Conservation (phyloP, 2,329 filamentous ascomycete species). For the Fusarium tjaetaba region DNA sequence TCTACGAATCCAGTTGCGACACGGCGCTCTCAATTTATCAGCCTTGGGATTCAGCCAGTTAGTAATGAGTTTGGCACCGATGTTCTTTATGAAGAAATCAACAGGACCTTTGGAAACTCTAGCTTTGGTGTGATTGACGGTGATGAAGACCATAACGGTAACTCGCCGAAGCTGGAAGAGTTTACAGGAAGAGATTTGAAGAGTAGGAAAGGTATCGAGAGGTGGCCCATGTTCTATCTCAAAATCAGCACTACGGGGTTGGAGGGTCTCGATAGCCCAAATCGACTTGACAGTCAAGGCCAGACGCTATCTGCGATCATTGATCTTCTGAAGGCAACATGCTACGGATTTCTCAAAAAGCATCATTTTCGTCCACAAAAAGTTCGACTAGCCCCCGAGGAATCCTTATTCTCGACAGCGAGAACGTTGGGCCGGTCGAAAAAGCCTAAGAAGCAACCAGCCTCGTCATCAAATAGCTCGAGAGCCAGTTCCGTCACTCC, state of each 20-base stretch:
- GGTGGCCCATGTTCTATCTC: conserved; percentile 92
- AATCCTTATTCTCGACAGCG: conserved; percentile 41
- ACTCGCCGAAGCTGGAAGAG: conserved; percentile 54
- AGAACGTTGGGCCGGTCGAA: conserved; percentile 28
- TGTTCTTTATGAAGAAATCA: conserved; percentile 80
- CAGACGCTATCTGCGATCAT: conserved; percentile 58
- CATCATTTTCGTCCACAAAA: conserved; percentile 72
- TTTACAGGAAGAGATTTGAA: conserved; percentile 60
- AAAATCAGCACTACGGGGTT: conserved; percentile 61
- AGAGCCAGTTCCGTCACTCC: conserved; percentile 21
- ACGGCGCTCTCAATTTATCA: conserved; percentile 82
- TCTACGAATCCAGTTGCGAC: conserved; percentile 76
- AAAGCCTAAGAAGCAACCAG: conserved; percentile 17
- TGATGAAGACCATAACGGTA: conserved; percentile 46
- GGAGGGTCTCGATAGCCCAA: conserved; percentile 49
- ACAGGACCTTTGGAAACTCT: conserved; percentile 79
- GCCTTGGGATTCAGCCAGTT: conserved; percentile 77
- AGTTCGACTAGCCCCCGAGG: conserved; percentile 34
- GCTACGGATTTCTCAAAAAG: conserved; percentile 78
- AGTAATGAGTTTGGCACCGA: conserved; percentile 65
- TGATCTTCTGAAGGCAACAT: conserved; percentile 75
- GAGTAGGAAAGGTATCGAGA: conserved; percentile 73
- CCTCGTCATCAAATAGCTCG: conserved; percentile 21
- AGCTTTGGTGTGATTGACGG: conserved; percentile 75
- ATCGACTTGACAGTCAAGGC: conserved; percentile 56